phyloP scores from a whole-genome alignment of 2,329 filamentous ascomycete species.

The Cryphonectria nitschkei region DNA sequence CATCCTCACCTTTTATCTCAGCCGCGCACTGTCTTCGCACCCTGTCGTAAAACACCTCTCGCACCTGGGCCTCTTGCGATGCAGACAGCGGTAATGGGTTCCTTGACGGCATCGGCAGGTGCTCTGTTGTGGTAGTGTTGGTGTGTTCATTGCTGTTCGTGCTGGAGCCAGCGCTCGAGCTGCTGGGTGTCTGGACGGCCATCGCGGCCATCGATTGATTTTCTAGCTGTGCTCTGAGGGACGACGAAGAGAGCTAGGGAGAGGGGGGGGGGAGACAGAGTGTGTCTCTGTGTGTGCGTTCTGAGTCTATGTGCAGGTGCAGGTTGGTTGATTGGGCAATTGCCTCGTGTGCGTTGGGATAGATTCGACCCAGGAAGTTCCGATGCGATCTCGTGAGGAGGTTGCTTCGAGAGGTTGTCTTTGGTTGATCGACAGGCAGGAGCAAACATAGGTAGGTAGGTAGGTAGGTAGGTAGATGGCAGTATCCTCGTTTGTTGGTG shows the following conservation, averaged over 20 bases:
- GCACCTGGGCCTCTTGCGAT: slow-evolving; percentile 79
- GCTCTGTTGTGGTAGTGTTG: slow-evolving; percentile 23
- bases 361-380: background rate
- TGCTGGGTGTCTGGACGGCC: slow-evolving; percentile 40
- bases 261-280: background rate
- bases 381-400: background rate
- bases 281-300: background rate
- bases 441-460: too few relatives aligned
- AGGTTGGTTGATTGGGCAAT: background rate
- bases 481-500: background rate
- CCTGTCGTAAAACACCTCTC: slow-evolving; percentile 78
- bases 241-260: background rate
- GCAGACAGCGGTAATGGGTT: slow-evolving; percentile 85
- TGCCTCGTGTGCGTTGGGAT: background rate
- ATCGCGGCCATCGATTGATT: slow-evolving; percentile 43
- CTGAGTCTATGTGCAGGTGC: too few relatives aligned
- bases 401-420: background rate
- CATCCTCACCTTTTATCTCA: slow-evolving; percentile 71
- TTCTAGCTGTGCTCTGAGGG: background rate
- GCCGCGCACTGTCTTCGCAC: slow-evolving; percentile 76
- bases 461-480: too few relatives aligned
- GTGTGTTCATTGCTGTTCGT: slow-evolving; percentile 18
- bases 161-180: slow-evolving; percentile 37
- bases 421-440: too few relatives aligned
- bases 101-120: slow-evolving; percentile 58